Percentiles rank a stretch among this genome's conserved stretches.
These are phyloP conservation scores for Ceratocystis smalleyi DNA, from an alignment of 2,329 filamentous ascomycete genomes.

Conservation along the genomic window DNA sequence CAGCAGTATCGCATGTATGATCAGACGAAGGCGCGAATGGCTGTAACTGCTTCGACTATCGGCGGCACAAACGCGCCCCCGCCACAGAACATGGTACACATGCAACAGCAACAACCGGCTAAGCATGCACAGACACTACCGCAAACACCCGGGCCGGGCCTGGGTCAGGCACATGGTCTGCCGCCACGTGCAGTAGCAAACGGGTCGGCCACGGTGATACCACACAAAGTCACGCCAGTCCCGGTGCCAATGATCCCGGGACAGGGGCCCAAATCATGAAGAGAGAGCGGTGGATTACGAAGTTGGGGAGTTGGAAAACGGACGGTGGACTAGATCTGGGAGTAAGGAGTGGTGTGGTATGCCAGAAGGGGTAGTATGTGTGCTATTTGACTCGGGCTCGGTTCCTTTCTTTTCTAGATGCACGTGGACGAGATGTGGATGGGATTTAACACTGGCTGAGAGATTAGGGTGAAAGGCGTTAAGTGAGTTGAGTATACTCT, in stretches of 20 bases:
- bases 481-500: not conserved
- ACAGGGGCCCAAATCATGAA: not conserved
- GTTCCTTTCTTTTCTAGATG: not conserved
- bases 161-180: not conserved
- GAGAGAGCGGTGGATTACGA: not conserved
- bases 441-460: too few relatives aligned
- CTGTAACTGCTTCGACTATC: slow-evolving; percentile 17
- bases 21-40: slow-evolving; percentile 34
- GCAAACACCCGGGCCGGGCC: not conserved
- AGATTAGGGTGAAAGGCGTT: too few relatives aligned
- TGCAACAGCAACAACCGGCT: not conserved
- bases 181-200: slow-evolving; percentile 16
- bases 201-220: slow-evolving; percentile 23
- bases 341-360: not conserved
- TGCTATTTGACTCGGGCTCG: not conserved
- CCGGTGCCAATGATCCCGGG: slow-evolving; percentile 29
- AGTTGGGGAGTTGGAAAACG: not conserved
- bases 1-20: slow-evolving; percentile 37
- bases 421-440: not conserved
- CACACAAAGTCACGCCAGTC: slow-evolving; percentile 31
- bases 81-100: slow-evolving; percentile 1
- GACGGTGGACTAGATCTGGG: not conserved
- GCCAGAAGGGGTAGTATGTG: not conserved
- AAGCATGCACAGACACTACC: not conserved
- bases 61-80: slow-evolving; percentile 19